Evolutionary conservation across 176 grass and related monocot species (phyloP).

Genomic region (Phoenix roebelenii): DNA sequence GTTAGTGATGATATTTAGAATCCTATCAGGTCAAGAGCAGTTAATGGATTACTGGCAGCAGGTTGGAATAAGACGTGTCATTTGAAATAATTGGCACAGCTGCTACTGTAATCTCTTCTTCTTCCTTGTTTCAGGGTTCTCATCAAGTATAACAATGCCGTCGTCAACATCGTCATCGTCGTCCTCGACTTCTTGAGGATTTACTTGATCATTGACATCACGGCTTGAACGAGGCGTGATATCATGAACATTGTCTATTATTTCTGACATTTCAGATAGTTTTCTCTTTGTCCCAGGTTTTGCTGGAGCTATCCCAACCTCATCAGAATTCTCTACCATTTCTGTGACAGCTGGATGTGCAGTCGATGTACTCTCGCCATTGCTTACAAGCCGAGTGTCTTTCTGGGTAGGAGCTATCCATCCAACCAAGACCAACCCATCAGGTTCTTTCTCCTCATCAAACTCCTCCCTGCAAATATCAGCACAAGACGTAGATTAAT

Average conservation of each 20-base stretch:
- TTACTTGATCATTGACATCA: conserved; percentile 16
- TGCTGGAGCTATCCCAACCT: conserved; percentile 5
- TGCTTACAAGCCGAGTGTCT: conserved; percentile 25
- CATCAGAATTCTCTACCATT: conserved; percentile 7
- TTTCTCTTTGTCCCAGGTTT: conserved; percentile 70
- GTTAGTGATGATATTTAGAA: conserved; percentile 40
- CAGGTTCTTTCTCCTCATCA: conserved; percentile 75
- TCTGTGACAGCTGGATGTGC: conserved; percentile 26
- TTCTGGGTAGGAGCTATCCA: conserved; percentile 54
- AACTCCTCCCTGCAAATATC: conserved; percentile 78
- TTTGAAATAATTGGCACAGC: background rate
- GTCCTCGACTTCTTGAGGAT: conserved; percentile 55
- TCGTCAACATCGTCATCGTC: conserved; percentile 51
- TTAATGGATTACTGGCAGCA: conserved; percentile 16
- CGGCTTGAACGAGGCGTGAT: background rate
- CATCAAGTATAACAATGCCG: conserved; percentile 36
- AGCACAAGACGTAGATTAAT: conserved; percentile 2
- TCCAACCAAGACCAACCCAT: conserved; percentile 79
- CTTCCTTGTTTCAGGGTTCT: conserved; percentile 46
- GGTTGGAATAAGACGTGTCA: conserved; percentile 21
- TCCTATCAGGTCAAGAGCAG: conserved; percentile 16
- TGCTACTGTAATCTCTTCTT: conserved; percentile 69
- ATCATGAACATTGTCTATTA: conserved; percentile 31
- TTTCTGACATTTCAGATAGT: conserved; percentile 46
- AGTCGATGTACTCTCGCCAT: conserved; percentile 39